Evolutionary conservation across 306 rosid species (phyloP), one percentile per base, ranked within the genome.

Genomic region (Vachellia pachyceras): DNA sequence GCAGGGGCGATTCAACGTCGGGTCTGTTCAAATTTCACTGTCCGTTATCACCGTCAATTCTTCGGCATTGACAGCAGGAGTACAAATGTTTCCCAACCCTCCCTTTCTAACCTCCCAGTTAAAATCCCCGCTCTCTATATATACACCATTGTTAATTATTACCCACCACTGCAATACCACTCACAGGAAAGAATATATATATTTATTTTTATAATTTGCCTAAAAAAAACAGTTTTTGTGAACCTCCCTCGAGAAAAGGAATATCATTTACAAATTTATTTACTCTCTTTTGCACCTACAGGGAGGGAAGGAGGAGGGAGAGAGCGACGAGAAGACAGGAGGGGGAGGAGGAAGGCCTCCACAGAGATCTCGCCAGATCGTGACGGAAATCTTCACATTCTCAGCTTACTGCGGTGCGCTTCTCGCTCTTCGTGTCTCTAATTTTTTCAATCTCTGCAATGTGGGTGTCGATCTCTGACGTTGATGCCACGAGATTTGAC

Each of bases 341-440:
- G 69, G 58, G 10, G 20, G 23, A 58, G 57, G 81, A 76, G 57
- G 70, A 69, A 70, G 86, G 69, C 71, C 78, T 66, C 79, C 63
- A 89, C 89, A 90, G 69, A 91, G 90, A 92, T 90, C 94, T 87
- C 83, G 82, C 78, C 92, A 87, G 95, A 92, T 95, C 94, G 79
- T 81, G 8, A 55, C 36, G 79, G 79, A 77, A 75, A 55, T 64
- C 84, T 80, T 57, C 85, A 80, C 71, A 42, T 60, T 77, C 76
- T 69, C 49, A 46, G 77, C 63, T 87, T n/a, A 57, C 77, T 80
- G 72, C 23, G 82, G 90, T 89, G 74, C 17, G 65, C n/a, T 78
- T 78, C 70, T 60, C 5, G 69, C 71, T 13, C 6, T 52, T 83
- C n/a, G 36, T 12, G 12, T 75, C 61, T 70, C 37, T n/a, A 39